Base-by-base conservation (phyloP, 768 basidiomycete species). In the Panus rudis region DNA sequence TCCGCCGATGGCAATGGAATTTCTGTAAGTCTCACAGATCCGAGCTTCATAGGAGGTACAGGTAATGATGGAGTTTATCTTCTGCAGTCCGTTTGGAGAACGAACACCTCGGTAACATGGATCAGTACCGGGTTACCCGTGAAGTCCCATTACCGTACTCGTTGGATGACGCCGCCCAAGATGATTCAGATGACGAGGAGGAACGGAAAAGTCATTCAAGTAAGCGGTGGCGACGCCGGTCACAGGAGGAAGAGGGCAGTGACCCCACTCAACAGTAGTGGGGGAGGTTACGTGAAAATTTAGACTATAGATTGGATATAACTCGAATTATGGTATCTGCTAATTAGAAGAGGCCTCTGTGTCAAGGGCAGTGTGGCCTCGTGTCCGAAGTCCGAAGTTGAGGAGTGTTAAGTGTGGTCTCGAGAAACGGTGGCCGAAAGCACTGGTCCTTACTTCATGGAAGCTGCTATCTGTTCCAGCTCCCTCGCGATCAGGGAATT, bases 81-180 rank as follows among this genome's bases (percentile, higher is more conserved):
- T 11, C 25, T 24, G 14, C 51, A 88, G 83, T 76, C 62, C 86
- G 88, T 51, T 64, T 90, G 31, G 88, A 93, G 61, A 92, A 87
- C 63, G 92, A 96, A 64, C 92, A 96, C 51, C 65, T 93, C 21
- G 87, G 88, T 69, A 96, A 96, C 60, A 78, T 87, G 62, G 89
- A 90, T 71, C 90, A 92, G 53, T 94, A 90, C 60, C 88, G 92
- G 19, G 79, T 87, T 32, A 90, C 85, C 2, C 72, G 83, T 20
- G 91, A 96, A 54, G 79, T 91, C 12, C 85, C 89, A 0, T 63
- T 96, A 25, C 91, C 90, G 2, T 94, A 93, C 60, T 57, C 66
- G 2, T 65, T 81, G 41, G 75, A 81, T 35, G 62, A 64, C 3
- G 44, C 51, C 23, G 54, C 51, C 4, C 56, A 66, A 34, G 72